phyloP scores from a whole-genome alignment of 331 rosid species.

The Acacia concinna region DNA sequence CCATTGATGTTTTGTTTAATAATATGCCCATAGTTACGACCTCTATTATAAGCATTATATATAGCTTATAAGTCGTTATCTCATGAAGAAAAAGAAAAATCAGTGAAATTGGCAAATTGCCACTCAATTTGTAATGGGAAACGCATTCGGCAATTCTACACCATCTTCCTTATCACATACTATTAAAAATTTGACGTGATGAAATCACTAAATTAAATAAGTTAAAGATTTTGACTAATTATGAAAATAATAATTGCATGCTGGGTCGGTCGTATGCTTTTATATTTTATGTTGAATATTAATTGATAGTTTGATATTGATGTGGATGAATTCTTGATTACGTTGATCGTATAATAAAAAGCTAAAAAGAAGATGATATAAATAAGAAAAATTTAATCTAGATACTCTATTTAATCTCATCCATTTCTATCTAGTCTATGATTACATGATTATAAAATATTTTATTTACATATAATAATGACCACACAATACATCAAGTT shows the following conservation, averaged over 20 bases:
- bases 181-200: not conserved
- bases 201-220: not conserved
- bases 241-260: not conserved
- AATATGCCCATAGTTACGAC: not conserved
- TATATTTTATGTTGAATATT: not conserved
- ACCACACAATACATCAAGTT: not conserved
- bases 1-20: not conserved
- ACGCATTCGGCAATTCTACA: not conserved
- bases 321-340: not conserved
- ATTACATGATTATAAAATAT: not conserved
- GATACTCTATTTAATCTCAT: not conserved
- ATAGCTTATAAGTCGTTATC: not conserved
- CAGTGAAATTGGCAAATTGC: not conserved
- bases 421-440: not conserved
- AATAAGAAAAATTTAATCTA: not conserved
- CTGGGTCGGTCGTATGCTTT: not conserved
- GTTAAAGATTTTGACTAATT: not conserved
- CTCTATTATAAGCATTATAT: not conserved
- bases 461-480: not conserved
- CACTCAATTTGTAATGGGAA: slow-evolving; percentile 11
- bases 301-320: not conserved
- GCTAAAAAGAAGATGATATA: not conserved
- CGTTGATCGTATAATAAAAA: not conserved
- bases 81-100: not conserved
- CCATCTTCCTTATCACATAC: not conserved